Percentiles rank a stretch among this genome's conserved stretches.
phyloP scores from a whole-genome alignment of 495 filamentous ascomycete genomes.

The Aspergillus conjunctus region DNA sequence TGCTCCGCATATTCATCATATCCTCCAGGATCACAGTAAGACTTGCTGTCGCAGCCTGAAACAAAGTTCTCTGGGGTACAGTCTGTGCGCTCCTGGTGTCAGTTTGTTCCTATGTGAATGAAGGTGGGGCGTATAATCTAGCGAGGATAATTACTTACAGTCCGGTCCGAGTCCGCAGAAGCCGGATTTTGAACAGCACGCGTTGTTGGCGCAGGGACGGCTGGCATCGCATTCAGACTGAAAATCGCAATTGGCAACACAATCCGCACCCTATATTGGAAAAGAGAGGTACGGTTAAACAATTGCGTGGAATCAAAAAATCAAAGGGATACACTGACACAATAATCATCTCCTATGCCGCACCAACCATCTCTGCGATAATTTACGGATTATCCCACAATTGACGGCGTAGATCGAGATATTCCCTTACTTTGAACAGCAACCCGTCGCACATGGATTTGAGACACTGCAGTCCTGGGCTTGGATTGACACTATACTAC shows the following conservation, averaged over 20 bases:
- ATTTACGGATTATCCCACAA: too few species aligned
- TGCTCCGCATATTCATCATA: conserved; percentile 18
- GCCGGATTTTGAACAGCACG: conserved; percentile 20
- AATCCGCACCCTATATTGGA: conserved; percentile 8
- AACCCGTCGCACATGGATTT: background rate
- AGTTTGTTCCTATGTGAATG: too few species aligned
- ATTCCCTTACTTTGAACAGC: background rate
- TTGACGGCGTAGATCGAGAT: background rate
- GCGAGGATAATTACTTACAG: background rate
- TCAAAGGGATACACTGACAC: background rate
- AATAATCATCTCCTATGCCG: conserved; percentile 5
- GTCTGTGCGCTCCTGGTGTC: too few species aligned
- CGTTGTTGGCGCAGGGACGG: conserved; percentile 23
- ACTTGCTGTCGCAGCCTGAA: conserved; percentile 27
- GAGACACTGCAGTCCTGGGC: background rate
- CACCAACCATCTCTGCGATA: conserved; percentile 11
- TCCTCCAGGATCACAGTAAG: conserved; percentile 31
- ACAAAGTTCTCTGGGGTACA: conserved; percentile 26
- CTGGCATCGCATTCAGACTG: conserved; percentile 15
- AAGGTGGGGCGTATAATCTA: background rate
- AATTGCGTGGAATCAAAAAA: too few species aligned
- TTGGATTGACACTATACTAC: background rate
- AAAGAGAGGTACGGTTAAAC: background rate
- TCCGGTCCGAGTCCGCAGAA: conserved; percentile 28
- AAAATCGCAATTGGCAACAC: conserved; percentile 24